Base-by-base conservation (phyloP, 768 basidiomycete genomes). In the Jaapia argillacea region DNA sequence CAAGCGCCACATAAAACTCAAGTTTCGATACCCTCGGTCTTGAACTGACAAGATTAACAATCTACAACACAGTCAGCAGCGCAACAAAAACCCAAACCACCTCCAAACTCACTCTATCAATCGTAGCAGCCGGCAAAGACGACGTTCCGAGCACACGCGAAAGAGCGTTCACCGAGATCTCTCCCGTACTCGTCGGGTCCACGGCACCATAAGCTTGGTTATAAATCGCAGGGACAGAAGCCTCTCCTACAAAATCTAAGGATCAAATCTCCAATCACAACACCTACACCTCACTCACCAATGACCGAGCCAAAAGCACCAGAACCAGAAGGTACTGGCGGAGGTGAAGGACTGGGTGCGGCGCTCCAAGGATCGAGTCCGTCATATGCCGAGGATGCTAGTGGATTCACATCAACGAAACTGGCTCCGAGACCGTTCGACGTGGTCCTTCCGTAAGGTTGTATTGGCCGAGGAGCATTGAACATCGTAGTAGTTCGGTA, bases 1-100 rank as follows among this genome's bases (percentile, higher is more conserved):
- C 89, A 21, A 97, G 63, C 6, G 90, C 87, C 7, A 93, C 86
- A 58, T 86, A 93, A 67, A 94, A 93, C 57, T 97, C 92, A 45
- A 83, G 77, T 51, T 79, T 87, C 5, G 88, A 87, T 27, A 97
- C 84, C 41, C 81, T 72, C 36, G 85, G 72, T 46, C 74, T 74
- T 25, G 82, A 81, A 61, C 85, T 87, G 42, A 91, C 89, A 18
- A 93, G 69, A 60, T 85, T 90, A 44, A 96, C 84, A 53, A 97
- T 93, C 90, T 93, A 50, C 1, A 28, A 21, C 27, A 12, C 37
- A n/a, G n/a, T n/a, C 24, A 22, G 21, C 21, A 43, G 23, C 26
- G 27, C 40, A 46, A 44, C 27, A 28, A 14, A 24, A 28, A n/a
- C n/a, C n/a, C n/a, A n/a, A n/a, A n/a, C n/a, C n/a, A n/a, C n/a